phyloP scores from a whole-genome alignment of 495 filamentous ascomycete genomes.

The Neurospora sp. region DNA sequence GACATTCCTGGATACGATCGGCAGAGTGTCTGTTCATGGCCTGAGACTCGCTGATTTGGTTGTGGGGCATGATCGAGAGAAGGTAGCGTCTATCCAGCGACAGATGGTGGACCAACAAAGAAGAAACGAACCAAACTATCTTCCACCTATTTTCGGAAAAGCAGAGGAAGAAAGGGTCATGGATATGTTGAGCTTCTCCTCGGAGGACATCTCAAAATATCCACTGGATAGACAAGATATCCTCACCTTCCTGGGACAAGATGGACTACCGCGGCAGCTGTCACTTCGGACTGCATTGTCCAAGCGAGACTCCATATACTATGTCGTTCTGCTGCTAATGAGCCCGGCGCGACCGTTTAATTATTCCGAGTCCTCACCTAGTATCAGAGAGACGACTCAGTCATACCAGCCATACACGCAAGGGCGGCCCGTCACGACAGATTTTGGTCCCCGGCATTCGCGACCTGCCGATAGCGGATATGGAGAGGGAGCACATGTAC shows the following conservation, averaged over 20 bases:
- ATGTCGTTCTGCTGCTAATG: conserved; percentile 36
- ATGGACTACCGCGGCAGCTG: conserved; percentile 33
- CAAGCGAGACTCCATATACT: conserved; percentile 43
- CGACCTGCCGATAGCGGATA: conserved; percentile 26
- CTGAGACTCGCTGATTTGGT: conserved; percentile 41
- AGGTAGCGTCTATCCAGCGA: conserved; percentile 34
- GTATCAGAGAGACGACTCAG: conserved; percentile 33
- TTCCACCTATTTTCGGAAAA: conserved; percentile 43
- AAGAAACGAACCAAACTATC: conserved; percentile 41
- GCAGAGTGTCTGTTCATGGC: conserved; percentile 26
- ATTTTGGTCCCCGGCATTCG: conserved; percentile 31
- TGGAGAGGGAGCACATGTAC: conserved; percentile 22
- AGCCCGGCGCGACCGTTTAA: conserved; percentile 22
- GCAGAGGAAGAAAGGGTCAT: conserved; percentile 39
- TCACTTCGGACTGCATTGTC: conserved; percentile 38
- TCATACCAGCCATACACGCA: conserved; percentile 35
- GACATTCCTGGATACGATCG: conserved; percentile 41
- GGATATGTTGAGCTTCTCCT: conserved; percentile 34
- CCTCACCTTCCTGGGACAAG: conserved; percentile 36
- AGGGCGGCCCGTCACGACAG: conserved; percentile 30
- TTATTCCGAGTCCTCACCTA: conserved; percentile 37
- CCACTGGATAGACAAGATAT: conserved; percentile 36
- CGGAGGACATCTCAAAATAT: conserved; percentile 36
- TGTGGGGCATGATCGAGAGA: conserved; percentile 37
- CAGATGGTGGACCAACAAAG: conserved; percentile 38